These are phyloP conservation scores for Paramecium biaurelia DNA, from an alignment of 73 alveolate genomes.

Conservation along the genomic window DNA sequence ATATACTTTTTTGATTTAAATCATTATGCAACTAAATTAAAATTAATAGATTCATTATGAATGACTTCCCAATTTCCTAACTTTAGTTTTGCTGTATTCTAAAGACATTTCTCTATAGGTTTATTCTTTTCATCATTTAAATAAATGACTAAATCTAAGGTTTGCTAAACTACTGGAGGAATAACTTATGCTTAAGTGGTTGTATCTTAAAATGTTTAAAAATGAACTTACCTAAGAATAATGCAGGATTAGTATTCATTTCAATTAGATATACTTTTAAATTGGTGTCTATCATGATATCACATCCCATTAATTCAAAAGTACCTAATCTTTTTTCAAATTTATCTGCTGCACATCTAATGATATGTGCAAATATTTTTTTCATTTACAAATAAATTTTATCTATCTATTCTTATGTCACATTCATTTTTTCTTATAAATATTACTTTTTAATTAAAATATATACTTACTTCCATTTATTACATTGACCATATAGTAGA, in stretches of 20 bases:
- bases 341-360: conserved; percentile 58
- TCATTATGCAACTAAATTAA: background rate
- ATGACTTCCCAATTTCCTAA: conserved; percentile 27
- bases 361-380: conserved; percentile 33
- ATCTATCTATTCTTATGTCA: conserved; percentile 3
- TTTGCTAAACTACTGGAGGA: conserved; percentile 31
- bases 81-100: background rate
- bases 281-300: conserved; percentile 59
- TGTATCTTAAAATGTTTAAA: background rate
- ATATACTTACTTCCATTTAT: conserved; percentile 20
- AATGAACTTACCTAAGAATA: conserved; percentile 25
- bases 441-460: background rate
- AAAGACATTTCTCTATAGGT: background rate
- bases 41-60: background rate
- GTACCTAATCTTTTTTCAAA: conserved; percentile 59
- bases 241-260: conserved; percentile 62
- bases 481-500: conserved; percentile 57
- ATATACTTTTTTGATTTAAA: background rate
- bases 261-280: conserved; percentile 57
- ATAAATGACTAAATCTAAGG: background rate
- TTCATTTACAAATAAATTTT: conserved; percentile 49
- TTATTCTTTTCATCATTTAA: conserved; percentile 21
- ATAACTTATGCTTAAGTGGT: conserved; percentile 12
- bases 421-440: conserved; percentile 1
- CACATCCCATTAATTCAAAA: conserved; percentile 66